Conservation (phyloP, 1,139 yeast genomes). For the Candida smagusa region DNA sequence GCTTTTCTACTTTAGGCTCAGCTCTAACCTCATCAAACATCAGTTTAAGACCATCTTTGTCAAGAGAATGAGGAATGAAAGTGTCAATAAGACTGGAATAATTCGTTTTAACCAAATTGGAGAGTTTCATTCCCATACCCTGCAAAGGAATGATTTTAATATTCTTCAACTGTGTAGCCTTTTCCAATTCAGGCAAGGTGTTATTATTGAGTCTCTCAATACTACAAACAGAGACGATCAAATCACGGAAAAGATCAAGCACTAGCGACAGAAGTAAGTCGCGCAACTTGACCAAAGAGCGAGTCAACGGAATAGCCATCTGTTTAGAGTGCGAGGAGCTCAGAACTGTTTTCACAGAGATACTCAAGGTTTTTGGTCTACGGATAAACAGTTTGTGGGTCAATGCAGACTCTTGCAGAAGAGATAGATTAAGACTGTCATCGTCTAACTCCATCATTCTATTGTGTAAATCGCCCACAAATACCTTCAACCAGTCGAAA, state of each 20-base stretch:
- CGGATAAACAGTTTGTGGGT: slow-evolving; percentile 11
- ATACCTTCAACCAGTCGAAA: slow-evolving; percentile 77
- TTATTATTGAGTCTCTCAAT: slow-evolving; percentile 27
- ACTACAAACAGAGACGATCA: slow-evolving; percentile 23
- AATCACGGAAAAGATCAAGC: slow-evolving; percentile 29
- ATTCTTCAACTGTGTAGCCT: slow-evolving; percentile 8
- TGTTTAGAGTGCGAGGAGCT: slow-evolving; percentile 42
- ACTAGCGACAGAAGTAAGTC: slow-evolving; percentile 26
- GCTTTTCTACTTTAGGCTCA: slow-evolving; percentile 2
- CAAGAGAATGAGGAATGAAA: slow-evolving; percentile 1
- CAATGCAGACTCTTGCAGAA: slow-evolving; percentile 16
- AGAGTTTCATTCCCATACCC: slow-evolving; percentile 48
- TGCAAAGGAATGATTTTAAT: slow-evolving; percentile 46
- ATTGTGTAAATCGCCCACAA: slow-evolving; percentile 72
- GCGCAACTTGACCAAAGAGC: slow-evolving; percentile 39
- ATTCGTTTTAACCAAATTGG: slow-evolving; percentile 48
- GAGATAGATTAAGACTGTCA: slow-evolving; percentile 43
- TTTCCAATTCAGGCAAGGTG: slow-evolving; percentile 35
- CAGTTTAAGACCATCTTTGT: slow-evolving; percentile 13
- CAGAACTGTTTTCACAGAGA: slow-evolving; percentile 28
- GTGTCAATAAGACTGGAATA: slow-evolving; percentile 46
- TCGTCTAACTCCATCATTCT: slow-evolving; percentile 75
- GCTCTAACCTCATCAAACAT: slow-evolving; percentile 20
- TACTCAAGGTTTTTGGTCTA: slow-evolving; percentile 52
- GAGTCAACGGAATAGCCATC: slow-evolving; percentile 37